phyloP scores from a whole-genome alignment of 1,139 yeast species.

The Blastobotrys ciferrii region DNA sequence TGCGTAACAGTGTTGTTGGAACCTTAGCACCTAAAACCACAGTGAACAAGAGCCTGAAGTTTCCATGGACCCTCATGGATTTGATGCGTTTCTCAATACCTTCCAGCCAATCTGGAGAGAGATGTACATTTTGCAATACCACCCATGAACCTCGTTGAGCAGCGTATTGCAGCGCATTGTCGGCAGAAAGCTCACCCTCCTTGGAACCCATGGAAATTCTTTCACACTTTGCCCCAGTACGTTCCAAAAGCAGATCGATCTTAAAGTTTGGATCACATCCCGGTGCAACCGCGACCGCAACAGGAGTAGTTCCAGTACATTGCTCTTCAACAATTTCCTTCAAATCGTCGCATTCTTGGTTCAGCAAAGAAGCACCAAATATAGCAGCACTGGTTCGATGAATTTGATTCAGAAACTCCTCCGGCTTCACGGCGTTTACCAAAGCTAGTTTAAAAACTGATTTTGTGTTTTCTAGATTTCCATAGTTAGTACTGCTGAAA shows the following conservation, averaged over 20 bases:
- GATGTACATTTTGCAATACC: slow-evolving; percentile 73
- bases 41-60: slow-evolving; percentile 59
- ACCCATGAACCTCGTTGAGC: slow-evolving; percentile 60
- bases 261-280: slow-evolving; percentile 68
- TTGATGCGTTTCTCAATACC: slow-evolving; percentile 49
- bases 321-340: slow-evolving; percentile 23
- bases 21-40: slow-evolving; percentile 49
- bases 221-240: slow-evolving; percentile 32
- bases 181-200: slow-evolving; percentile 63
- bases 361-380: slow-evolving; percentile 17
- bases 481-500: neutral
- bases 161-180: slow-evolving; percentile 49
- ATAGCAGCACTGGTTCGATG: slow-evolving; percentile 18
- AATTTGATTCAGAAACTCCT: slow-evolving; percentile 23
- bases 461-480: slow-evolving; percentile 20
- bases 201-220: slow-evolving; percentile 73
- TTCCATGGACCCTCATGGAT: slow-evolving; percentile 28
- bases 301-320: slow-evolving; percentile 35
- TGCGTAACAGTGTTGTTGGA: slow-evolving; percentile 55
- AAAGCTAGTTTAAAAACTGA: slow-evolving; percentile 22
- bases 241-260: slow-evolving; percentile 47
- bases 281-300: slow-evolving; percentile 57
- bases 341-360: slow-evolving; percentile 15
- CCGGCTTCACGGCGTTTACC: slow-evolving; percentile 27
- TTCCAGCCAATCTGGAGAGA: slow-evolving; percentile 64